These are phyloP conservation scores for Ophidiomyces ophidiicola DNA, from an alignment of 2,329 filamentous ascomycete genomes.

Conservation along the genomic window DNA sequence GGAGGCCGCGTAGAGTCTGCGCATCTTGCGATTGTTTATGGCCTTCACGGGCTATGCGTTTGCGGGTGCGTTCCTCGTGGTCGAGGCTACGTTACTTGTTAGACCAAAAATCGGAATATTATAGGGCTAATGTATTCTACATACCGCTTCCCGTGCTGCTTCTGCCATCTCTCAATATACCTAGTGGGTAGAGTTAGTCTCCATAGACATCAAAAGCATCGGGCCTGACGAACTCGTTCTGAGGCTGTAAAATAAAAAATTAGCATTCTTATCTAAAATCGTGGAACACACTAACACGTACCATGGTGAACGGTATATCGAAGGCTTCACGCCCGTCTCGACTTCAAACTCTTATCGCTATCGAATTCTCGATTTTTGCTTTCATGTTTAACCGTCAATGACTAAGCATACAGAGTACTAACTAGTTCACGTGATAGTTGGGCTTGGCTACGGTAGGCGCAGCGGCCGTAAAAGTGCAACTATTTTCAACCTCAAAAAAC, in stretches of 20 bases:
- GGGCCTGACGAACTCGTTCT: conserved; percentile 33
- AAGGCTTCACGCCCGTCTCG: neutral
- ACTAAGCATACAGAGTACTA: neutral
- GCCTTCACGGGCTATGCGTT: conserved; percentile 73
- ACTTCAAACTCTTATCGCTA: conserved; percentile 7
- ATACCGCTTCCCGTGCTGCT: conserved; percentile 45
- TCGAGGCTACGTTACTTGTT: conserved; percentile 44
- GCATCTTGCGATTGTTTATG: conserved; percentile 83
- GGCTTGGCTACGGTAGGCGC: conserved; percentile 4
- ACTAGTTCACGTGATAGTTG: neutral
- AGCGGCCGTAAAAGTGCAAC: conserved; percentile 6
- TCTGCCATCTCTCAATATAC: conserved; percentile 65
- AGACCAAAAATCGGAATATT: too few species aligned
- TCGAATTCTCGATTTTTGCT: conserved; percentile 5
- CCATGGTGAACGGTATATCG: conserved; percentile 14
- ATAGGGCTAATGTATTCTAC: too few species aligned
- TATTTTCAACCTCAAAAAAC: neutral
- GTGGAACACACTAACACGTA: conserved; percentile 8
- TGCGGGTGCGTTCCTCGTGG: conserved; percentile 78
- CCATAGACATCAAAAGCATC: neutral
- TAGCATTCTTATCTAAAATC: conserved; percentile 7
- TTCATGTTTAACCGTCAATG: neutral
- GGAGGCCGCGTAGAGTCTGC: conserved; percentile 81
- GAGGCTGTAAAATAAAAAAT: conserved; percentile 22
- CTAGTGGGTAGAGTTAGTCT: conserved; percentile 18